phyloP scores from a whole-genome alignment of 352 stramenopile genomes.

The Phytopythium helicoides region DNA sequence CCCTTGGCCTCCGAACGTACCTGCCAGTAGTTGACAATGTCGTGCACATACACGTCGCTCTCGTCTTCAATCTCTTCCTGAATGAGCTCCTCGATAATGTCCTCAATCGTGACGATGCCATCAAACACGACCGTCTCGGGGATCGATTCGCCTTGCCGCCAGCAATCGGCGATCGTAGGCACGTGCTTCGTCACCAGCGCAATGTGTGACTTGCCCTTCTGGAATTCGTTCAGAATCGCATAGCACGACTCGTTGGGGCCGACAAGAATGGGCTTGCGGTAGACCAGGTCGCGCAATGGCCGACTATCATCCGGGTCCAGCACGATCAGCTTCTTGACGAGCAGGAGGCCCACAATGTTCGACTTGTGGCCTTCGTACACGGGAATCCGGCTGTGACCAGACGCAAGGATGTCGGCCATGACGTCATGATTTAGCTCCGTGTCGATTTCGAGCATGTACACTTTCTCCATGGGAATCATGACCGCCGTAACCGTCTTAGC shows the following conservation, averaged over 20 bases:
- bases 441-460: constrained; percentile 87
- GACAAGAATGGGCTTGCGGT: constrained; percentile 83
- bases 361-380: constrained; percentile 80
- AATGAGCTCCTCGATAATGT: constrained; percentile 92
- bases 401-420: constrained; percentile 82
- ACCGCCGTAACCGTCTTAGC: constrained; percentile 84
- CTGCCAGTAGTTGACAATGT: constrained; percentile 64
- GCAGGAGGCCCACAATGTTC: constrained; percentile 82
- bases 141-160: constrained; percentile 44
- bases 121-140: constrained; percentile 60
- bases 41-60: constrained; percentile 70
- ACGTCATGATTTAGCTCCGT: constrained; percentile 67
- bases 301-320: constrained; percentile 78
- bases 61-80: constrained; percentile 93
- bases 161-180: constrained; percentile 45
- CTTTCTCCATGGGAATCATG: constrained; percentile 85
- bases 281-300: constrained; percentile 53
- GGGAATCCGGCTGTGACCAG: constrained; percentile 88
- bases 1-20: constrained; percentile 19
- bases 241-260: constrained; percentile 82
- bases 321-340: constrained; percentile 91
- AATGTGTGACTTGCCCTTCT: constrained; percentile 86
- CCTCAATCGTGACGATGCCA: constrained; percentile 92
- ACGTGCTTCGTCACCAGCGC: constrained; percentile 72
- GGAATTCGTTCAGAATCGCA: constrained; percentile 90